A percentile compares a stretch with the other conserved stretches of the same genome.
Evolutionary conservation across 2,329 filamentous ascomycete genomes (phyloP).

Genomic region (Talaromyces piceae): DNA sequence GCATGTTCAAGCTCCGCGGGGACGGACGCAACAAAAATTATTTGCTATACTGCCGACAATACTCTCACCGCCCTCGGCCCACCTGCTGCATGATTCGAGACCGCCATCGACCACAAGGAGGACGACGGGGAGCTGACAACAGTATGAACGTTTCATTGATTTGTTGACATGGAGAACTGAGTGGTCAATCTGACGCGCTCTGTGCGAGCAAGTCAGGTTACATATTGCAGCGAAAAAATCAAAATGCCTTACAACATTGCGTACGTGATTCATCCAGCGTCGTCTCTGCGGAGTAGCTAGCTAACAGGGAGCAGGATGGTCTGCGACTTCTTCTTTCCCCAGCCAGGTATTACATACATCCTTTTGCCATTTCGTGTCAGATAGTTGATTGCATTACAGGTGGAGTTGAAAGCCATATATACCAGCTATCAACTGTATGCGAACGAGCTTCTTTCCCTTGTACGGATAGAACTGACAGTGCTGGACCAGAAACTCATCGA

Average conservation of each 20-base stretch:
- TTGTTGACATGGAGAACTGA: neutral
- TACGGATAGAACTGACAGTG: constrained; percentile 4
- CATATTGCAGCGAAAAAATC: constrained; percentile 22
- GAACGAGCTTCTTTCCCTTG: neutral
- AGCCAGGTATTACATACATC: constrained; percentile 54
- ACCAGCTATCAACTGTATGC: constrained; percentile 74
- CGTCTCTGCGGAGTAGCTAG: neutral
- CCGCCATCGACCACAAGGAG: neutral
- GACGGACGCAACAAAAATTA: constrained; percentile 4
- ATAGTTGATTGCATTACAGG: constrained; percentile 37
- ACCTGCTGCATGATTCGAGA: neutral
- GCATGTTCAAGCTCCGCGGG: neutral
- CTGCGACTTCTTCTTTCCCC: constrained; percentile 98
- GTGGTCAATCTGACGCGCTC: constrained; percentile 5
- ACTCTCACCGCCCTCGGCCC: constrained; percentile 8
- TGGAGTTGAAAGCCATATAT: constrained; percentile 96
- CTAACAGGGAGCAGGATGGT: constrained; percentile 61
- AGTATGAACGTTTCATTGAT: neutral
- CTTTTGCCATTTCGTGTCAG: constrained; percentile 16
- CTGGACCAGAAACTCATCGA: constrained; percentile 73
- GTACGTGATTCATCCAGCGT: constrained; percentile 34
- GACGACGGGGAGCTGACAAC: neutral
- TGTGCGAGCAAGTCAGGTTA: constrained; percentile 13
- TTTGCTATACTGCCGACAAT: constrained; percentile 11
- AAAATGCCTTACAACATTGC: constrained; percentile 67